These are phyloP conservation scores for Metschnikowia proteae DNA, from an alignment of 805 yeast genomes.

Conservation along the genomic window DNA sequence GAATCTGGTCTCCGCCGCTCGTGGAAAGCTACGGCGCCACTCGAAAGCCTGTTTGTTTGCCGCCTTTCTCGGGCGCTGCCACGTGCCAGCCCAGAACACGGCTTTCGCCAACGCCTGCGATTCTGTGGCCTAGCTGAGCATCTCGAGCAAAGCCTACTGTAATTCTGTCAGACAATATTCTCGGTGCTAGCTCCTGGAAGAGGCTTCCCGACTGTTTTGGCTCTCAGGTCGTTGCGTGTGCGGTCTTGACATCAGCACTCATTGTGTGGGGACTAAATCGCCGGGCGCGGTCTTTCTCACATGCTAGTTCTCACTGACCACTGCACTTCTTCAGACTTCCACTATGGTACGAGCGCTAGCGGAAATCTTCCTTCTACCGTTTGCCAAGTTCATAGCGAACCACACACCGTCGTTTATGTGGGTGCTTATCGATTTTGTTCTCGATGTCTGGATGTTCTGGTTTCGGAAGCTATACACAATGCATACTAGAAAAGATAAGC, in stretches of 20 bases:
- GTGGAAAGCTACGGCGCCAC: no score
- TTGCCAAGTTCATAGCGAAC: conserved; percentile 28
- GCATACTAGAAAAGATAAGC: conserved; percentile 39
- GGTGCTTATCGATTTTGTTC: conserved; percentile 40
- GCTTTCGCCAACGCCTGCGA: no score
- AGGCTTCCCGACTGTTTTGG: no score
- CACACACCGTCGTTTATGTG: conserved; percentile 39
- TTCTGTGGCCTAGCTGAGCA: no score
- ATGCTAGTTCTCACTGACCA: background rate
- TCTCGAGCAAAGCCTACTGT: no score
- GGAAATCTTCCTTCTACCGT: conserved; percentile 14
- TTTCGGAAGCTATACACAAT: conserved; percentile 33
- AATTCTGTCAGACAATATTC: no score
- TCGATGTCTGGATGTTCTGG: conserved; percentile 49
- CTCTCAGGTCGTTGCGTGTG: background rate
- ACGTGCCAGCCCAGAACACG: no score
- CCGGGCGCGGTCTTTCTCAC: background rate
- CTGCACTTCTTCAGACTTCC: background rate
- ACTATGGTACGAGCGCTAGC: conserved; percentile 12
- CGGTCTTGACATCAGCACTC: background rate
- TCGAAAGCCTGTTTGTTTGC: no score
- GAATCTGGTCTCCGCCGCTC: no score
- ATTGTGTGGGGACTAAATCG: background rate
- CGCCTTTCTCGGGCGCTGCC: no score
- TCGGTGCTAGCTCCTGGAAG: no score